phyloP scores from a whole-genome alignment of 2,329 filamentous ascomycete genomes.

The Xylariaceae sp. region DNA sequence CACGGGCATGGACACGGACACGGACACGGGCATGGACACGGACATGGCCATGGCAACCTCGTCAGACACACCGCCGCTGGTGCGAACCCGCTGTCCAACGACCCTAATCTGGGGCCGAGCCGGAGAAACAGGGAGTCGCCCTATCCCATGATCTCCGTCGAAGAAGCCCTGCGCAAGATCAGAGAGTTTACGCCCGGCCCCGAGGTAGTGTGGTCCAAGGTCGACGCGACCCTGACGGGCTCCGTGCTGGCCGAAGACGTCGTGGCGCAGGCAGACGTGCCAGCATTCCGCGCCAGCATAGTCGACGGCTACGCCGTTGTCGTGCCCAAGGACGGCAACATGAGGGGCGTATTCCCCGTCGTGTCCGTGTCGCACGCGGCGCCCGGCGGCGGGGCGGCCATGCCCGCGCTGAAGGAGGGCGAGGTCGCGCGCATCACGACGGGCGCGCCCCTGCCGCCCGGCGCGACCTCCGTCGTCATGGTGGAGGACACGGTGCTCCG shows the following conservation, averaged over 20 bases:
- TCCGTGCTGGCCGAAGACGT: conserved; percentile 79
- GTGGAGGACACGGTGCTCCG: conserved; percentile 85
- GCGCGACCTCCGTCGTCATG: conserved; percentile 90
- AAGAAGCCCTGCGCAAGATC: conserved; percentile 70
- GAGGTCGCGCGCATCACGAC: conserved; percentile 89
- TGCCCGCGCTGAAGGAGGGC: conserved; percentile 57
- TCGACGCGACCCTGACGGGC: conserved; percentile 62
- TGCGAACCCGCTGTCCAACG: conserved; percentile 51
- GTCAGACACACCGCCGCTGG: conserved; percentile 65
- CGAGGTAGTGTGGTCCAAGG: conserved; percentile 46
- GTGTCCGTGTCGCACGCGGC: conserved; percentile 80
- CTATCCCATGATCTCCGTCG: conserved; percentile 84
- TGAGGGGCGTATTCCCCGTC: conserved; percentile 79
- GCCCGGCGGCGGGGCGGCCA: conserved; percentile 60
- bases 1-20: conserved; percentile 49
- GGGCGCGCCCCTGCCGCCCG: conserved; percentile 80
- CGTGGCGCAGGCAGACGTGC: conserved; percentile 71
- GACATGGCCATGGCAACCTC: conserved; percentile 55
- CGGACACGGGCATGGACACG: conserved; percentile 46
- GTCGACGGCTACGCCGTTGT: conserved; percentile 93
- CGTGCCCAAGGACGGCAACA: conserved; percentile 51
- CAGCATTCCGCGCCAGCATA: conserved; percentile 90
- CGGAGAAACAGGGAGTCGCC: conserved; percentile 77
- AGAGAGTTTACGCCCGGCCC: conserved; percentile 63
- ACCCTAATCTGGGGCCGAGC: conserved; percentile 53